Base-by-base conservation (phyloP, 2,329 filamentous ascomycete genomes). In the Paracorniculantispora psalliotae region DNA sequence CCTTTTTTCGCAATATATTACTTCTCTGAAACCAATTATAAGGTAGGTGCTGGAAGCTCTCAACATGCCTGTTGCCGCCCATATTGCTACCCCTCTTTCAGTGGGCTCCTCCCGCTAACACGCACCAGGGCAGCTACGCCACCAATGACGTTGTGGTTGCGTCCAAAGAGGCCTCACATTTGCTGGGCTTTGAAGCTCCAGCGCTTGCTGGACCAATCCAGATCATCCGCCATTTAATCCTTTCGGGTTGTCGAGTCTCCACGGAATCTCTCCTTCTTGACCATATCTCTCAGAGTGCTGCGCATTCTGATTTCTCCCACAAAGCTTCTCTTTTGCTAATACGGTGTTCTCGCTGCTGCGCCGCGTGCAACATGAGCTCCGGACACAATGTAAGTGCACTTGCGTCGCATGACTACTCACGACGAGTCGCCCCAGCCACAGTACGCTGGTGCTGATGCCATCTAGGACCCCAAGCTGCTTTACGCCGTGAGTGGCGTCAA, bases 401-500 rank as follows among this genome's bases (percentile, higher is more conserved):
- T 19, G 17, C 30, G 3, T 17, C 12, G 39, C 15, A 35, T 25
- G 8, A 23, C 33, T 12, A 17, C 44, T 50, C 15, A 19, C 12
- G 15, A 19, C n/a, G 4, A 12, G 23, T 13, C 7, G n/a, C 5
- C 19, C 2, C 13, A 19, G 50, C 30, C 4, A 4, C 41, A 35
- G 33, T 44, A 2, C 39, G 12, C 35, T 26, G 7, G 6, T 7
- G 26, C 44, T 13, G n/a, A 44, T 33, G 9, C 21, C 33, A 3
- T 49, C 23, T 17, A 82, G 79, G 85, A 88, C 64, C 85, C 85
- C 43, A 88, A 85, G 73, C 77, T 88, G 61, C 75, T 88, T 62
- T 88, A 88, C 72, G 83, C 85, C 67, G 82, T 97, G 71, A 86
- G 88, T 65, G 91, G 91, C 77, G 93, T 99, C 69, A 88, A 87